Evolutionary conservation across 129 eudicot species (phyloP), one percentile per base, ranked within the genome.

Genomic region (Ambrosia trifida): DNA sequence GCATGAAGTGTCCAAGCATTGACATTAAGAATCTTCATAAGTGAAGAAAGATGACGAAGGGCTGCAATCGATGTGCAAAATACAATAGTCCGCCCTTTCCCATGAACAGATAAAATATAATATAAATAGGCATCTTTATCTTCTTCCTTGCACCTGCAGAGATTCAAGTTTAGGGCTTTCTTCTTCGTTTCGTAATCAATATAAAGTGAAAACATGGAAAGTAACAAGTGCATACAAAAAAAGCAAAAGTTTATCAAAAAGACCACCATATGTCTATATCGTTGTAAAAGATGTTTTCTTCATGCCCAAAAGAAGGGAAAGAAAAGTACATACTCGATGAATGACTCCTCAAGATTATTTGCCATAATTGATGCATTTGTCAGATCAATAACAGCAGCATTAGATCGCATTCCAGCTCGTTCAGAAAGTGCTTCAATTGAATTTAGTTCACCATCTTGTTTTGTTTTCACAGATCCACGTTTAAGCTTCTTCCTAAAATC

Each of bases 31-130:
- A 74, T 69, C 31, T 84, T 86, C 82, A 94, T 32, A 61, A 94
- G 73, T 33, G 97, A 86, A 69, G 96, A 80, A 36, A 89, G 67
- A 65, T 83, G 99, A 28, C 99, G 96, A 18, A 94, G 64, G 76
- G 97, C 99, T 59, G 99, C 90, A 80, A 94, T 90, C 13, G 99
- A 94, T 61, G 99, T 87, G 78, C 99, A 94, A 84, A 90, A 94
- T 47, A 94, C 93, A 58, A 94, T 89, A 61, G 97, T 83, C 18
- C 90, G 97, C 19, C 99, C 96, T 63, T 84, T 89, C 78, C 99
- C 99, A 84, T 94, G 99, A 54, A 90, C 89, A 68, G 87, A 82
- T 74, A 94, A 69, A 14, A 94, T 83, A 74, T 94, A 94, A 82
- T 90, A 94, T 77, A 94, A 81, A 82, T 81, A 90, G 0, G 96